Conservation (phyloP, 768 basidiomycete genomes). For the Mycena maculata region DNA sequence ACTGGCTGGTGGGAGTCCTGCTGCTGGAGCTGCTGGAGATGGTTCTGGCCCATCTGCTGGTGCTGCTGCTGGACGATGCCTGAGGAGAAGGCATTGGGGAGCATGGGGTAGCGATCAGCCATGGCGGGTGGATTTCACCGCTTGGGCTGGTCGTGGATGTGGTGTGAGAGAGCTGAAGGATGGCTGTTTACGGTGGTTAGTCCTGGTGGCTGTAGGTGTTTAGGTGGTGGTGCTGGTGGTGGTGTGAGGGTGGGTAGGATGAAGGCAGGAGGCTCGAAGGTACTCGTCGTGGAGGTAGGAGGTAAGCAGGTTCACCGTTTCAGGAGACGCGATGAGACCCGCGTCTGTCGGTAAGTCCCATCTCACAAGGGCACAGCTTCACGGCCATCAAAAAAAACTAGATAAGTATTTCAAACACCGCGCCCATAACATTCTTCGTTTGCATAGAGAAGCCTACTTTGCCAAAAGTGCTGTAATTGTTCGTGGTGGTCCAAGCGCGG, state of each 20-base stretch:
- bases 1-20: slow-evolving; percentile 54
- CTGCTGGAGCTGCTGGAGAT: slow-evolving; percentile 58
- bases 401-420: no score
- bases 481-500: no score
- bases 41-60: slow-evolving; percentile 53
- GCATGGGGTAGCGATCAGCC: slow-evolving; percentile 76
- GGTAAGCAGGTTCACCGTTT: slow-evolving; percentile 56
- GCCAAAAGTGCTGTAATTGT: no score
- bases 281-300: slow-evolving; percentile 69
- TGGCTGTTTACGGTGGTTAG: slow-evolving; percentile 32
- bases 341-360: no score
- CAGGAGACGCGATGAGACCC: no score
- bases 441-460: no score
- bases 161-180: slow-evolving; percentile 40
- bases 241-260: slow-evolving; percentile 38
- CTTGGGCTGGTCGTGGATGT: slow-evolving; percentile 35
- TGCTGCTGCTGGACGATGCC: slow-evolving; percentile 56
- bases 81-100: slow-evolving; percentile 60
- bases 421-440: no score
- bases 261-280: slow-evolving; percentile 35
- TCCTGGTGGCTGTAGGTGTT: slow-evolving; percentile 40
- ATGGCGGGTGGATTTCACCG: slow-evolving; percentile 54
- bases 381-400: no score
- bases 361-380: no score
- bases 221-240: slow-evolving; percentile 38